phyloP scores from a whole-genome alignment of 2,329 filamentous ascomycete genomes.

The Chaetomium globosum region DNA sequence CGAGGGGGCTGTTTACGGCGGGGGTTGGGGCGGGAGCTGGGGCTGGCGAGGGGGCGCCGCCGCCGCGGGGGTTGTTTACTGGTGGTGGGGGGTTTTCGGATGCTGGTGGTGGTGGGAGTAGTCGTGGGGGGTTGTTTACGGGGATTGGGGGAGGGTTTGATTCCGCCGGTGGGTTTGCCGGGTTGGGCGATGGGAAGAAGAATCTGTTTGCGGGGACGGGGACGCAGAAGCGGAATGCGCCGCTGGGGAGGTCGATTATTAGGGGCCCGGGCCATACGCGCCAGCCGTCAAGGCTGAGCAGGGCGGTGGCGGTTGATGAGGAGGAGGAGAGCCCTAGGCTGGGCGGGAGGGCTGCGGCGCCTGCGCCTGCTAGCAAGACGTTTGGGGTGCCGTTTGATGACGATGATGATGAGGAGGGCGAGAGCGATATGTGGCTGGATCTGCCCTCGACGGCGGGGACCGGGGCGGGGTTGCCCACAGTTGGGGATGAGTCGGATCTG shows the following conservation, averaged over 20 bases:
- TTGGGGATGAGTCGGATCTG: constrained; percentile 53
- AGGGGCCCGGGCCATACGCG: constrained; percentile 32
- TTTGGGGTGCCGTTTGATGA: constrained; percentile 44
- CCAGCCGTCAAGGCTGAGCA: constrained; percentile 57
- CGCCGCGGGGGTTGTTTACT: neutral
- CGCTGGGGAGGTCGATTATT: constrained; percentile 43
- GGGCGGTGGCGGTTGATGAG: constrained; percentile 45
- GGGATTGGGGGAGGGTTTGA: constrained; percentile 23
- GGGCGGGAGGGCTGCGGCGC: neutral
- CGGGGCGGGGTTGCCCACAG: constrained; percentile 37
- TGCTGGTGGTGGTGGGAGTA: neutral
- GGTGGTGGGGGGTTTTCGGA: neutral
- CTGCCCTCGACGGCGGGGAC: constrained; percentile 47
- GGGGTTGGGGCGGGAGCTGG: neutral
- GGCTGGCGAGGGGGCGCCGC: neutral
- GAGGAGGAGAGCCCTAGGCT: constrained; percentile 42
- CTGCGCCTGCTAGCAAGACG: constrained; percentile 36
- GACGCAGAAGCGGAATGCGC: constrained; percentile 29
- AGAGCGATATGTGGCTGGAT: constrained; percentile 54
- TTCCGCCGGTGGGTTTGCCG: constrained; percentile 9
- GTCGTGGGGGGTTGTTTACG: constrained; percentile 17
- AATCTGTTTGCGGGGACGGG: constrained; percentile 16
- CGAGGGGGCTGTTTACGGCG: constrained; percentile 5
- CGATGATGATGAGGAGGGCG: constrained; percentile 48
- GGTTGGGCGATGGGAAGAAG: neutral